Evolutionary conservation across 2,329 filamentous ascomycete genomes (phyloP), one percentile per base, ranked within the genome.

Genomic region (Aspergillus fumigatiaffinis): DNA sequence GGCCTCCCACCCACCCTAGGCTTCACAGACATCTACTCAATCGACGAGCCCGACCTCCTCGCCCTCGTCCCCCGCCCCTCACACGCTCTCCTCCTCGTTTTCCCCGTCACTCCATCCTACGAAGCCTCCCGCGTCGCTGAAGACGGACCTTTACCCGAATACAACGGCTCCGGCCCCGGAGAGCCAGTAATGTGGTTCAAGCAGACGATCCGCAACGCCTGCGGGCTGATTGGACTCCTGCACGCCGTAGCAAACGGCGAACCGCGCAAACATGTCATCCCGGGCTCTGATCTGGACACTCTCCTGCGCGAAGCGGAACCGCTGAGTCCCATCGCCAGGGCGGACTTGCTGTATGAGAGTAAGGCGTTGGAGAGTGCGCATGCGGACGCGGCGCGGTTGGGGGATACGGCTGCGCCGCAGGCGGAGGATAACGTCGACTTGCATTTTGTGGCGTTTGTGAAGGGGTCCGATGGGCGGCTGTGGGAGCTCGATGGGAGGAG

Each of bases 401-500:
- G 93, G 20, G 91, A 93, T 71, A 96, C 92, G 1, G 72, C 80
- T 12, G 90, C 92, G 1, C 93, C 94, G 0, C 77, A 83, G 54
- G 91, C 91, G 8, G 83, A 86, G n/a, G 89, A 90, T 67, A 84
- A 88, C 64, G 82, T 96, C n/a, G 93, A 97, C 70, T 80, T 97
- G 66, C 94, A 99, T 78, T 97, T 96, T 72, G 93, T 97, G 50
- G 94, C 91, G 70, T 99, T 97, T 75, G 89, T 94, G 53, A 94
- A 92, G 79, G 84, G 82, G 2, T 76, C 76, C 52, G 86, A 89
- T 71, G 87, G 87, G 55, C 83, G 83, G 6, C 79, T 95, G 46
- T 95, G 89, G 86, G 91, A 95, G 76, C 74, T 95, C 67, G 91
- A 95, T 74, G 91, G 91, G 1, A 74, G 82, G 23, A 80, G 88